These are phyloP conservation scores for Platanthera guangdongensis DNA, from an alignment of 106 monocot genomes.

Conservation along the genomic window DNA sequence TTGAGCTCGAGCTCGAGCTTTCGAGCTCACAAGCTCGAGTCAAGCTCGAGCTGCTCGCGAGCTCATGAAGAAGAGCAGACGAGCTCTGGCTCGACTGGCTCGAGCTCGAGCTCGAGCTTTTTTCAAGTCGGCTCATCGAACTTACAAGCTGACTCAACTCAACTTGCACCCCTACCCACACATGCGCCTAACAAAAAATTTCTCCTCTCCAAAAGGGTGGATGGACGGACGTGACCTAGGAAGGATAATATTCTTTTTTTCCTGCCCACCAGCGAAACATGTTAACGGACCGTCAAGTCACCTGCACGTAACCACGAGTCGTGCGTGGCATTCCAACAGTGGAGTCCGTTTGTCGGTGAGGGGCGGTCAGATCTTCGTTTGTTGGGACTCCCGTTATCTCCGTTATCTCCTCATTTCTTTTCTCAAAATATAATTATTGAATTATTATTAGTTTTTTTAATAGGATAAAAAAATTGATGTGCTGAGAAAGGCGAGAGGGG, in stretches of 20 bases:
- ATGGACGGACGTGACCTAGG: not conserved
- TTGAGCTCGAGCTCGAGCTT: too few species aligned
- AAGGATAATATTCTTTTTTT: not conserved
- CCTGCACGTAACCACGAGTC: not conserved
- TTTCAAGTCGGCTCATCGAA: too few species aligned
- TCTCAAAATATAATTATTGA: not conserved
- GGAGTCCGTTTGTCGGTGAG: constrained; percentile 3
- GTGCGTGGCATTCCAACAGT: constrained; percentile 3
- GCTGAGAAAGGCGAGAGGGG: not conserved
- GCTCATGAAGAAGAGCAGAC: too few species aligned
- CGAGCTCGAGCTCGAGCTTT: too few species aligned
- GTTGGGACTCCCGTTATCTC: not conserved
- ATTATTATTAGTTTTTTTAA: not conserved
- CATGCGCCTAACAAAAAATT: too few species aligned
- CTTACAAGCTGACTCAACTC: too few species aligned
- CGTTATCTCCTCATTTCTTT: not conserved
- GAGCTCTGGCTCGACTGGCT: too few species aligned
- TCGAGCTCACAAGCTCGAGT: too few species aligned
- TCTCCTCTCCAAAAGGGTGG: too few species aligned
- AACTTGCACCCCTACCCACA: too few species aligned
- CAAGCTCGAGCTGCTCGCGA: too few species aligned
- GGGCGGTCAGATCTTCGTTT: not conserved
- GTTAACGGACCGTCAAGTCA: not conserved
- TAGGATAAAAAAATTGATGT: not conserved
- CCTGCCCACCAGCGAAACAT: not conserved